Conservation (phyloP, 148 eudicot genomes). For the Vaccinium vitisidaea region DNA sequence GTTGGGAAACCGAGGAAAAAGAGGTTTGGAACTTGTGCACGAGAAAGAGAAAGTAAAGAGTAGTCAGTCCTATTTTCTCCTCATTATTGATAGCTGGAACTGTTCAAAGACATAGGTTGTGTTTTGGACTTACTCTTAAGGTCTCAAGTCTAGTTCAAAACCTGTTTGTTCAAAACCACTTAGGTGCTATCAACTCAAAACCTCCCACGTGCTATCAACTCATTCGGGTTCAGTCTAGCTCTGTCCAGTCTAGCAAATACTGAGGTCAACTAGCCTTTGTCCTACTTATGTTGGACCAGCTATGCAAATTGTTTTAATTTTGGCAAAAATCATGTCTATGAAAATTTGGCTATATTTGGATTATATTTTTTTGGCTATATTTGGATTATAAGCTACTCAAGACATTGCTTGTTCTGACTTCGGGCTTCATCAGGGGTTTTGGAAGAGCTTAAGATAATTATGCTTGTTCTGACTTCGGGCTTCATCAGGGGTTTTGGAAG, state of each 20-base stretch:
- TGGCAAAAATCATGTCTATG: background rate
- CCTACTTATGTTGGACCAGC: background rate
- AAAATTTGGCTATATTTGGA: background rate
- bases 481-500: background rate
- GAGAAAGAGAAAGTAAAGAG: background rate
- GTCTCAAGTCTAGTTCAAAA: too few relatives aligned
- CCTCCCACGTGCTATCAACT: too few relatives aligned
- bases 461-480: background rate
- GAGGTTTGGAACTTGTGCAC: background rate
- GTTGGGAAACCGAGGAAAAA: background rate
- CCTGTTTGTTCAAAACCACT: too few relatives aligned
- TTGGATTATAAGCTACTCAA: background rate
- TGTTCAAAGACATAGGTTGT: background rate
- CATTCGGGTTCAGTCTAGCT: too few relatives aligned
- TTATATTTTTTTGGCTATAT: background rate
- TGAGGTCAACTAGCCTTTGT: background rate
- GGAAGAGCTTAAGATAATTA: too few relatives aligned
- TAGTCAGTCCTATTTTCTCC: background rate
- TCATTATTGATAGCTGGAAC: background rate
- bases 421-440: background rate
- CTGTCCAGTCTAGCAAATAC: too few relatives aligned
- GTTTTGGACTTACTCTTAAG: background rate
- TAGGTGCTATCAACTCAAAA: too few relatives aligned
- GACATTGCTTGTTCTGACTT: background rate
- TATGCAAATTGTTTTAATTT: background rate